These are phyloP conservation scores for Tritrichomonas foetus DNA, from an alignment of 208 protist species.

Conservation along the genomic window DNA sequence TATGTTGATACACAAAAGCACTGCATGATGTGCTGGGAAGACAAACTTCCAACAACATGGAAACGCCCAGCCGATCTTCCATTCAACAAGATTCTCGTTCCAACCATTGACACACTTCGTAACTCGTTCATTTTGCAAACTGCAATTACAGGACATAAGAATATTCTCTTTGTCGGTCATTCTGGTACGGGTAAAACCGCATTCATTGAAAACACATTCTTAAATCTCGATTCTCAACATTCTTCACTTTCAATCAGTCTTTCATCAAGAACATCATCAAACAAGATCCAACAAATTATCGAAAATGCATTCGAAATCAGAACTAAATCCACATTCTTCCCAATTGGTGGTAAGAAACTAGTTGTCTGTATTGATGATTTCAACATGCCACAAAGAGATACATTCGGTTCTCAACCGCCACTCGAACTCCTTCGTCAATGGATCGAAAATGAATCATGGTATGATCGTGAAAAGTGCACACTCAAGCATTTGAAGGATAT, in stretches of 20 bases:
- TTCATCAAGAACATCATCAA: constrained; percentile 81
- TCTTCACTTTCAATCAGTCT: constrained; percentile 84
- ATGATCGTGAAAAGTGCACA: constrained; percentile 81
- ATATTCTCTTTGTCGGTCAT: constrained; percentile 82
- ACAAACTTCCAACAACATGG: constrained; percentile 70
- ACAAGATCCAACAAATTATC: constrained; percentile 84
- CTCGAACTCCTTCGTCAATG: constrained; percentile 89
- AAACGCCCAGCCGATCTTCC: constrained; percentile 70
- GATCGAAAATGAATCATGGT: constrained; percentile 93
- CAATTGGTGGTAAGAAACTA: constrained; percentile 77
- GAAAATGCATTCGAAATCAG: constrained; percentile 88
- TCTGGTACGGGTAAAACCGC: constrained; percentile 91
- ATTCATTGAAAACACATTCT: constrained; percentile 73
- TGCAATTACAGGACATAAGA: constrained; percentile 71
- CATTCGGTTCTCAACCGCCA: constrained; percentile 89
- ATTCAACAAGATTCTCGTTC: constrained; percentile 86
- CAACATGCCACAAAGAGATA: constrained; percentile 92
- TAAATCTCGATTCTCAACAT: constrained; percentile 59
- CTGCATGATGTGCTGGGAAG: constrained; percentile 81
- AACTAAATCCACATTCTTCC: constrained; percentile 84
- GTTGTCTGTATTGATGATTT: constrained; percentile 93
- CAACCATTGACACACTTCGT: constrained; percentile 89
- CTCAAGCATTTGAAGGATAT: constrained; percentile 83
- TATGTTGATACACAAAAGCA: constrained; percentile 75
- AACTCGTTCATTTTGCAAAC: constrained; percentile 81